Conservation (phyloP, 2,329 filamentous ascomycete genomes). For the Malbranchea zuffiana region DNA sequence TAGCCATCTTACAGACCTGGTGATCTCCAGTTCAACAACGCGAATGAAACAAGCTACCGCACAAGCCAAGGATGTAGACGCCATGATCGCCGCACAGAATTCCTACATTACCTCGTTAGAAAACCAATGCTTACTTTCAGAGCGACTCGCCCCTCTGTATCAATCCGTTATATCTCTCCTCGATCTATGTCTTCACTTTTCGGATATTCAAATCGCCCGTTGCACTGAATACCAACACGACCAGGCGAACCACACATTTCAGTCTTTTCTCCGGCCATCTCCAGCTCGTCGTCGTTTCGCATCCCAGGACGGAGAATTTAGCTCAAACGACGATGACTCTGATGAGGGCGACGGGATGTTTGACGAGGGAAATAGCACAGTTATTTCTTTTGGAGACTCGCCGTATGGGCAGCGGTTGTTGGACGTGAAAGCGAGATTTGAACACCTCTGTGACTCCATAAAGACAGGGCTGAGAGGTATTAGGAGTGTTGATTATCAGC, state of each 20-base stretch:
- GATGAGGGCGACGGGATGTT: constrained; percentile 28
- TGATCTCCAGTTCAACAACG: constrained; percentile 51
- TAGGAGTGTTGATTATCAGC: constrained; percentile 60
- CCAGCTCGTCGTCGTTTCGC: constrained; percentile 1
- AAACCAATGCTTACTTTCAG: constrained; percentile 58
- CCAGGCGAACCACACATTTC: constrained; percentile 23
- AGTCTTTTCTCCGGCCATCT: constrained; percentile 10
- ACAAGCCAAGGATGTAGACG: constrained; percentile 61
- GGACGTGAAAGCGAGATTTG: constrained; percentile 52
- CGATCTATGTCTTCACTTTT: constrained; percentile 61
- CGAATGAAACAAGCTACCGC: constrained; percentile 49
- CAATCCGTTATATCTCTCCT: constrained; percentile 64
- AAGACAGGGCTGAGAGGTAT: constrained; percentile 62
- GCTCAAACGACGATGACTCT: constrained; percentile 19
- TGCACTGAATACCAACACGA: constrained; percentile 29
- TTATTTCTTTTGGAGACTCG: constrained; percentile 28
- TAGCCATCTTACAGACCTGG: constrained; percentile 63
- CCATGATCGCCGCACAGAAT: constrained; percentile 62
- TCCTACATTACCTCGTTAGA: constrained; percentile 52
- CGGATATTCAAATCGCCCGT: constrained; percentile 45
- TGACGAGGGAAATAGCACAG: constrained; percentile 32
- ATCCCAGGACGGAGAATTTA: constrained; percentile 12
- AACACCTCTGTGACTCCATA: constrained; percentile 58
- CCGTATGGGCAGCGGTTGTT: constrained; percentile 44
- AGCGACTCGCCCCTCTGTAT: constrained; percentile 58